phyloP scores from a whole-genome alignment of 306 rosid genomes.

The Styphnolobium japonicum region DNA sequence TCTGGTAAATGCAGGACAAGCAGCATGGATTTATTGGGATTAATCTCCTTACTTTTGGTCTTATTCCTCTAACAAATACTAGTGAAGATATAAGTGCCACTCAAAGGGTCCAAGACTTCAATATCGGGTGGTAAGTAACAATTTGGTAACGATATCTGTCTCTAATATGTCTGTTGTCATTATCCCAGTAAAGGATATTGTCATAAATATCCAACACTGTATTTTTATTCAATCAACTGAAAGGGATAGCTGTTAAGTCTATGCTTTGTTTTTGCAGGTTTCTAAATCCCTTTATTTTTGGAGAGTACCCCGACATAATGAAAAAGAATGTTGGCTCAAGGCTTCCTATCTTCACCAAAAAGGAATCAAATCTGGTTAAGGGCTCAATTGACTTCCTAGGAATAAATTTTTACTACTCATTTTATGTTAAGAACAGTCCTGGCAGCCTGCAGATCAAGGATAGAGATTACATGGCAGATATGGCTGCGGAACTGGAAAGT shows the following conservation, averaged over 20 bases:
- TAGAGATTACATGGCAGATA: slow-evolving; percentile 20
- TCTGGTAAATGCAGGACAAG: slow-evolving; percentile 36
- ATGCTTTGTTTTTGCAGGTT: slow-evolving; percentile 38
- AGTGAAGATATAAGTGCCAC: slow-evolving; percentile 42
- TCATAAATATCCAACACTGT: neutral
- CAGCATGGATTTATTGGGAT: slow-evolving; percentile 62
- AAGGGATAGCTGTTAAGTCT: neutral
- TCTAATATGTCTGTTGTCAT: neutral
- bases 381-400: slow-evolving; percentile 66
- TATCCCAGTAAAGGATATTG: neutral
- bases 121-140: slow-evolving; percentile 45
- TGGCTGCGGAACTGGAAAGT: neutral
- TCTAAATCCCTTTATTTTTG: slow-evolving; percentile 55
- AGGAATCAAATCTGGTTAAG: slow-evolving; percentile 47
- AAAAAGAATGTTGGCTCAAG: slow-evolving; percentile 54
- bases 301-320: slow-evolving; percentile 62
- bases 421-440: slow-evolving; percentile 27
- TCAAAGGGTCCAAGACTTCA: slow-evolving; percentile 46
- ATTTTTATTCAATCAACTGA: neutral
- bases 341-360: slow-evolving; percentile 49
- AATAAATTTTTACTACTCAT: slow-evolving; percentile 34
- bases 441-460: neutral
- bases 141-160: neutral
- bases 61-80: slow-evolving; percentile 43
- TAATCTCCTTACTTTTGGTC: slow-evolving; percentile 28